Base-by-base conservation (phyloP, 179 eudicot genomes). In the Camellia oleifera region DNA sequence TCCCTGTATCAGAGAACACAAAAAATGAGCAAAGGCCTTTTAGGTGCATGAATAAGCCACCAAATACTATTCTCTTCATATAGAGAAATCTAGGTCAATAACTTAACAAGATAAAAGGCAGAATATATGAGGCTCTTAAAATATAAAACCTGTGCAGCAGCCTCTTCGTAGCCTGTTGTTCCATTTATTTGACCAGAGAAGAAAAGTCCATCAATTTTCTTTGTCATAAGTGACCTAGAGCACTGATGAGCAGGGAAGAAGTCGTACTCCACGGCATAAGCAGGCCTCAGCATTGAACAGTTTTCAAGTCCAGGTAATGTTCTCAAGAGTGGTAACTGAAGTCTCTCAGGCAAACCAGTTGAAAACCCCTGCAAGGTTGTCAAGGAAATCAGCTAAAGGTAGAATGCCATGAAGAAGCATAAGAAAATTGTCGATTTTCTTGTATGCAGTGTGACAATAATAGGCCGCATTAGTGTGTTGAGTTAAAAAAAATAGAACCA, bases 171-270 rank as follows among this genome's bases (percentile, higher is more conserved):
- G 78, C 99, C 99, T 53, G 99, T 96, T 81, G 99, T 96, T 79
- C 99, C 99, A 82, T 96, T 96, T 74, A 96, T 94, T 85, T 96
- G 99, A 83, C 99, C 99, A 83, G 99, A 96, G 88, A 96, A 94
- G 88, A 96, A 96, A 79, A 96, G 97, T 18, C 99, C 99, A 82
- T 91, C 96, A 77, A 96, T 85, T 85, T 86, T 96, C 86, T 96
- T 96, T 62, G 99, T 96, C 99, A 96, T 96, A 67, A 96, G 91
- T 80, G 99, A 92, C 82, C 99, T 92, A 82, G 88, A 90, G 86
- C 99, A 96, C 90, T 94, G 99, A 86, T 96, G 78, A 83, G 99
- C 99, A 78, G 98, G 98, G 84, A 96, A 89, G 71, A 86, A 96
- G 82, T 96, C 99, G 88, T 96, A 94, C 84, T 96, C 99, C 71